These are phyloP conservation scores for Aspergillus hiratsukae DNA, from an alignment of 2,329 filamentous ascomycete genomes.

Conservation along the genomic window DNA sequence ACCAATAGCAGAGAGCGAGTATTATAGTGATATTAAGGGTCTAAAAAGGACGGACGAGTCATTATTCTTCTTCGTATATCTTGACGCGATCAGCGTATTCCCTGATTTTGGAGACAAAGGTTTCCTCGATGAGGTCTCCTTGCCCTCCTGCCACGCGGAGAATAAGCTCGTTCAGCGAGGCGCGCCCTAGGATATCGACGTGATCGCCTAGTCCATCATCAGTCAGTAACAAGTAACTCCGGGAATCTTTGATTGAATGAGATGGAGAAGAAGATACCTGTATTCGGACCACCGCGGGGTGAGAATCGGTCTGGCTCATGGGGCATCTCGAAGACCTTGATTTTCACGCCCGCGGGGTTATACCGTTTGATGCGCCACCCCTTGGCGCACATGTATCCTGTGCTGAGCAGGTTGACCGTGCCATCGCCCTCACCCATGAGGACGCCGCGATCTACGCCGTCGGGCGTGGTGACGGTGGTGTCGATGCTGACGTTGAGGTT, in stretches of 20 bases:
- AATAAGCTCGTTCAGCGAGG: slow-evolving; percentile 86
- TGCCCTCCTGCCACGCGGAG: slow-evolving; percentile 79
- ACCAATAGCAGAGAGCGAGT: background rate
- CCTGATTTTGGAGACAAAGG: slow-evolving; percentile 72
- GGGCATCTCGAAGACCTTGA: slow-evolving; percentile 91
- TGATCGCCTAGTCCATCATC: slow-evolving; percentile 66
- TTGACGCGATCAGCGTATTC: slow-evolving; percentile 80
- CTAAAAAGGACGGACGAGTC: background rate
- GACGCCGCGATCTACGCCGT: slow-evolving; percentile 73
- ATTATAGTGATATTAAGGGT: background rate
- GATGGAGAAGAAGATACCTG: slow-evolving; percentile 51
- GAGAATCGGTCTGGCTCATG: slow-evolving; percentile 93
- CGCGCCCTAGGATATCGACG: slow-evolving; percentile 88
- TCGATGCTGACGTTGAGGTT: slow-evolving; percentile 52
- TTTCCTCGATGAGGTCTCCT: slow-evolving; percentile 73
- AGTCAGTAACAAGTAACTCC: background rate
- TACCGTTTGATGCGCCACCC: slow-evolving; percentile 93
- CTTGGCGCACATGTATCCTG: slow-evolving; percentile 94
- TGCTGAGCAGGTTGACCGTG: slow-evolving; percentile 86
- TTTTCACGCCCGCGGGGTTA: slow-evolving; percentile 75
- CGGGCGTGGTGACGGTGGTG: slow-evolving; percentile 44
- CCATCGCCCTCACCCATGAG: slow-evolving; percentile 94
- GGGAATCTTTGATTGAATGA: background rate
- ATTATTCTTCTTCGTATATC: slow-evolving; percentile 63
- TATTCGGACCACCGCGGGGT: slow-evolving; percentile 66